phyloP scores from a whole-genome alignment of 192 early-diverging fungal species.

The Allomyces macrogynus region DNA sequence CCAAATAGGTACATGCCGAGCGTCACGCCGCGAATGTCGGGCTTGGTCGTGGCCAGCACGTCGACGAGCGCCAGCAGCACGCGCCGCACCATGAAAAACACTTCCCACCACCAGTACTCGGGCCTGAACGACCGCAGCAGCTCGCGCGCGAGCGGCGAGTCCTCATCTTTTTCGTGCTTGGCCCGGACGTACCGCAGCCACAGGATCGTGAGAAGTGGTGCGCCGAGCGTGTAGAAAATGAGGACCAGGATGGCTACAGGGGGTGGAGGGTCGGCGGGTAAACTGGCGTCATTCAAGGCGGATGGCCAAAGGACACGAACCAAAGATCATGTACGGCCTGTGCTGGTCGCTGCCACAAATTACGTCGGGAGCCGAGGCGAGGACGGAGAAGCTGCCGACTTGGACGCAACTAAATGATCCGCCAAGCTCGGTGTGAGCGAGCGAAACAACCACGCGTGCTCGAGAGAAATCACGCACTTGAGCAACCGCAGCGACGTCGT shows the following conservation, averaged over 20 bases:
- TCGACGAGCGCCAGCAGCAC: background rate
- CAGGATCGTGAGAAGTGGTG: background rate
- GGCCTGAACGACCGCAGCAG: background rate
- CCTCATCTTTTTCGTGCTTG: background rate
- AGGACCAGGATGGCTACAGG: background rate
- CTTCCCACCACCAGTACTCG: background rate
- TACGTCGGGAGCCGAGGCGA: background rate
- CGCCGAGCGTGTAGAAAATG: background rate
- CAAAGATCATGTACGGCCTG: background rate
- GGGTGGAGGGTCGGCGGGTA: too few relatives aligned
- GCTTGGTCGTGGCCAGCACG: background rate
- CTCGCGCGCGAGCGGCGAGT: background rate
- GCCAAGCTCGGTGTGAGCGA: too few relatives aligned
- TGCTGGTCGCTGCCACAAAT: background rate
- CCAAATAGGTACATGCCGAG: background rate
- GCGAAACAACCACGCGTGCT: too few relatives aligned
- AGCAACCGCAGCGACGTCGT: background rate
- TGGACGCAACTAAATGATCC: background rate
- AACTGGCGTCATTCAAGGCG: too few relatives aligned
- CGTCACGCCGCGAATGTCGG: background rate
- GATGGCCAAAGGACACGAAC: too few relatives aligned
- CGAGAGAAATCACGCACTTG: background rate
- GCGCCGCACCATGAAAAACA: background rate
- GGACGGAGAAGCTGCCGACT: background rate
- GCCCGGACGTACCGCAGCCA: background rate